phyloP scores from a whole-genome alignment of 83 land plant genomes.

The Picea abies region DNA sequence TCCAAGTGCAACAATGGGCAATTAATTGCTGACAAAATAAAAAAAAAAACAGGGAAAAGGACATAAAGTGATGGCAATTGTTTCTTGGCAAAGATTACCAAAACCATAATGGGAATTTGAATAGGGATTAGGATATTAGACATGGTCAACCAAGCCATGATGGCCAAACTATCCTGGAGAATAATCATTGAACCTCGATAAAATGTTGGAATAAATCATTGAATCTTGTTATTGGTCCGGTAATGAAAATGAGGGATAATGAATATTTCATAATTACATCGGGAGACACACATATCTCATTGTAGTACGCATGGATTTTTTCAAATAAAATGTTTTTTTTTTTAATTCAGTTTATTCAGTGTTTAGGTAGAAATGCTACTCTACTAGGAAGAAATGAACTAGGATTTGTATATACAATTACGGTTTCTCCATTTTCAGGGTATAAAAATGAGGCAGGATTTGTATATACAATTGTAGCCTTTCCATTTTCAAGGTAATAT shows the following conservation, averaged over 20 bases:
- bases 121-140: no score
- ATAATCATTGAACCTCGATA: no score
- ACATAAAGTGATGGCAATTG: no score
- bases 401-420: constrained; percentile 5
- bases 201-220: constrained; percentile 20
- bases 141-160: no score
- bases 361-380: neutral
- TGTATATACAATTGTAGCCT: neutral
- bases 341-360: no score
- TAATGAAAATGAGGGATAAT: constrained; percentile 19
- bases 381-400: constrained; percentile 3
- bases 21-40: no score
- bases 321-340: neutral
- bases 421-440: neutral
- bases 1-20: no score
- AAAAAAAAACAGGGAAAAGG: no score
- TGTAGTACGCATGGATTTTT: neutral
- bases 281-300: neutral
- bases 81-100: no score
- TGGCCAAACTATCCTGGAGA: no score
- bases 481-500: neutral
- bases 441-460: constrained; percentile 14
- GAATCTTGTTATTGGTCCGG: constrained; percentile 16
- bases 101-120: no score
- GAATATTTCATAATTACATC: neutral